phyloP scores from a whole-genome alignment of 768 basidiomycete species.

The Russula sp. region DNA sequence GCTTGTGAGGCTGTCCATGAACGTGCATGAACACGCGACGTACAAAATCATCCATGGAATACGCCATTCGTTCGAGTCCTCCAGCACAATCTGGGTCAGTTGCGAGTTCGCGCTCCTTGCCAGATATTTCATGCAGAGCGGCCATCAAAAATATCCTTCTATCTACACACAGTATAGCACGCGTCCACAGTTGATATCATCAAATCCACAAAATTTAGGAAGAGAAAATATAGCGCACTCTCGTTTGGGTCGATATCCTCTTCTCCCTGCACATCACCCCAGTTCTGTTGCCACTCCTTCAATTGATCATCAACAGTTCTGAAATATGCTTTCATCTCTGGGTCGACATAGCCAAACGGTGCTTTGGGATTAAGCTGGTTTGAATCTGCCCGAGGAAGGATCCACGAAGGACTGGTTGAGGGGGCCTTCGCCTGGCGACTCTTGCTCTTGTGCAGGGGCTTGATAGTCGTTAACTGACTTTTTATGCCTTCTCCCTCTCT shows the following conservation, averaged over 20 bases:
- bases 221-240: slow-evolving; percentile 36
- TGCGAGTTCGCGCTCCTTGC: slow-evolving; percentile 82
- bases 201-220: slow-evolving; percentile 8
- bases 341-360: slow-evolving; percentile 86
- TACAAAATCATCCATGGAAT: slow-evolving; percentile 97
- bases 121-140: slow-evolving; percentile 75
- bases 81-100: slow-evolving; percentile 93
- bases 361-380: slow-evolving; percentile 51
- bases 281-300: slow-evolving; percentile 71
- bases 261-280: slow-evolving; percentile 37
- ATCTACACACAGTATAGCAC: neutral
- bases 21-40: slow-evolving; percentile 82
- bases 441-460: slow-evolving; percentile 21
- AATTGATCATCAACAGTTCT: slow-evolving; percentile 82
- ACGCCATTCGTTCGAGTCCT: slow-evolving; percentile 79
- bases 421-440: slow-evolving; percentile 9
- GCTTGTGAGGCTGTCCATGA: slow-evolving; percentile 79
- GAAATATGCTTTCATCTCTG: slow-evolving; percentile 90
- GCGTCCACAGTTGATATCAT: slow-evolving; percentile 1
- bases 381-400: slow-evolving; percentile 35
- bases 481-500: slow-evolving; percentile 71
- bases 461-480: slow-evolving; percentile 33
- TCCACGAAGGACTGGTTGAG: slow-evolving; percentile 60
- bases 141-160: slow-evolving; percentile 61
- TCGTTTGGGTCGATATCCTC: slow-evolving; percentile 60